Base-by-base conservation (phyloP, 495 filamentous ascomycete genomes). In the Tuber calosporum region DNA sequence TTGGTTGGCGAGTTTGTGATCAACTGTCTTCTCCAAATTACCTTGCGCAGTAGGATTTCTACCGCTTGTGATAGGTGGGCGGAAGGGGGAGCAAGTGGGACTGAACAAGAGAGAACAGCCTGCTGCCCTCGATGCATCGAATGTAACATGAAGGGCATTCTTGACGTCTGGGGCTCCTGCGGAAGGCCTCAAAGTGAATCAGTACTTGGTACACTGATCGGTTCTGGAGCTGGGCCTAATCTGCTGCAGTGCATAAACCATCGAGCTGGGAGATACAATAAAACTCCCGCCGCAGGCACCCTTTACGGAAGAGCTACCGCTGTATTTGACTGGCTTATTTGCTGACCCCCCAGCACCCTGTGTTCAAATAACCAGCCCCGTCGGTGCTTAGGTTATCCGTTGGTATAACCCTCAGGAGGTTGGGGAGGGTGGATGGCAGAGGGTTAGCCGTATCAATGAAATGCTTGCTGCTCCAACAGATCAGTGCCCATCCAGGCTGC, bases 81-180 rank as follows among this genome's bases (percentile, higher is more conserved):
- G 85, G 85, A 77, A 86, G 87, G 22, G 87, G 22, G 88, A 67
- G 43, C 84, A 82, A 62, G 86, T 84, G 20, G 86, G 77, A 41
- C 84, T 83, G 76, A 88, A 86, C 30, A 84, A 84, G 45, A 87
- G 79, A n/a, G 79, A 79, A 53, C 45, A 22, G 0, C 82, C 82
- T 15, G 73, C 71, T 1, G 82, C 82, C 69, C 82, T 81, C 4
- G 79, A 72, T 0, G 82, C 80, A 75, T 86, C 82, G 67, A 86
- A 83, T 17, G 85, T 84, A 70, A 88, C 43, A 36, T 83, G 81
- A 79, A 86, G 85, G 38, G 85, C 86, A 75, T 87, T 88, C 19
- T 87, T 84, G 17, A 82, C 83, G 72, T 86, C 83, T 15, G 84
- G 79, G n/a, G 86, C 83, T n/a, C 78, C 73, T 9, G 76, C 82